These are phyloP conservation scores for Orbilia oligospora DNA, from an alignment of 2,329 filamentous ascomycete species.

Conservation along the genomic window DNA sequence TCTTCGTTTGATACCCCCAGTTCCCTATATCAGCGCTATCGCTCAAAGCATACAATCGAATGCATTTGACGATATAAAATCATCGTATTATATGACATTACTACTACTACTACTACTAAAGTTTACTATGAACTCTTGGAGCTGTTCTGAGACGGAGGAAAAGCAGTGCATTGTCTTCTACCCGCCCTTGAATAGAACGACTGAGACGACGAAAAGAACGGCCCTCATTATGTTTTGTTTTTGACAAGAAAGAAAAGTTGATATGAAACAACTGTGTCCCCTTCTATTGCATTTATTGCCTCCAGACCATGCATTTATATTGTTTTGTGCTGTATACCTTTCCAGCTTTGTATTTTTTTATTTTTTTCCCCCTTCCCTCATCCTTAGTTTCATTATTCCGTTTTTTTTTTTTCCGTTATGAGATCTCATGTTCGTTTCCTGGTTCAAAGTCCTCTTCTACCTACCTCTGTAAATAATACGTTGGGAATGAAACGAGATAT, in stretches of 20 bases:
- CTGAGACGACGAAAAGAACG: slow-evolving; percentile 1
- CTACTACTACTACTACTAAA: slow-evolving; percentile 2
- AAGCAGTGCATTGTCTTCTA: slow-evolving; percentile 11
- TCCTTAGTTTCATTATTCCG: background rate
- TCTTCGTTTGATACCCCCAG: background rate
- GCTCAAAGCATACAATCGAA: slow-evolving; percentile 1
- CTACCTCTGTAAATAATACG: slow-evolving; percentile 43
- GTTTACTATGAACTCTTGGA: slow-evolving; percentile 1
- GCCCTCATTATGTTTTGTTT: background rate
- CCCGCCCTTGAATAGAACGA: slow-evolving; percentile 1
- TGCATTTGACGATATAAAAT: slow-evolving; percentile 23
- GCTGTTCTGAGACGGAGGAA: slow-evolving; percentile 1
- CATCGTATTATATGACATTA: slow-evolving; percentile 30
- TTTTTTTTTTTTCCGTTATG: background rate
- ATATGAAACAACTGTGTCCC: slow-evolving; percentile 28
- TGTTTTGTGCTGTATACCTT: slow-evolving; percentile 34
- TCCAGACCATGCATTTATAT: slow-evolving; percentile 12
- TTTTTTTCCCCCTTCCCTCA: no score
- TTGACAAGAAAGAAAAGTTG: slow-evolving; percentile 35
- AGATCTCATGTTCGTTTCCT: slow-evolving; percentile 8
- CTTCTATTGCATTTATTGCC: background rate
- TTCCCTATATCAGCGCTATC: background rate
- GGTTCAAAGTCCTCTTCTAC: slow-evolving; percentile 17
- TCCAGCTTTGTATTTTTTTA: slow-evolving; percentile 41
- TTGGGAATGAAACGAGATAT: slow-evolving; percentile 51